These are phyloP conservation scores for Madurella mycetomatis DNA, from an alignment of 2,329 filamentous ascomycete species.

Conservation along the genomic window DNA sequence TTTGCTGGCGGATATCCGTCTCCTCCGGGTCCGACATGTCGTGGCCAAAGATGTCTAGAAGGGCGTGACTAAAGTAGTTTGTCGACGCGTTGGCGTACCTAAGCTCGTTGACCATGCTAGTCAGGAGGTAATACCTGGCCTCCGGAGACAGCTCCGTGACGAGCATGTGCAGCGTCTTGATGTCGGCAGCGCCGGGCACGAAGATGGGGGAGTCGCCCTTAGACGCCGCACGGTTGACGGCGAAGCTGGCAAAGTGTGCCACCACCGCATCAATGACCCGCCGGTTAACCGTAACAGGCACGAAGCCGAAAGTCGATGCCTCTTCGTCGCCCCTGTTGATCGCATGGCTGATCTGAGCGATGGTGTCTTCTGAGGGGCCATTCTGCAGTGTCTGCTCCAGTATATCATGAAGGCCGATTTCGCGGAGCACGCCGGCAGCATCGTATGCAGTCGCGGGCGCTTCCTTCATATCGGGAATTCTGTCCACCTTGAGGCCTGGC, in stretches of 20 bases:
- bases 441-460: conserved; percentile 63
- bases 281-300: conserved; percentile 64
- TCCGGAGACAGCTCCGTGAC: conserved; percentile 71
- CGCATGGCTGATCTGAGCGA: conserved; percentile 72
- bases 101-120: conserved; percentile 84
- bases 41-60: conserved; percentile 79
- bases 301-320: conserved; percentile 61
- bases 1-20: conserved; percentile 79
- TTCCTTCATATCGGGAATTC: conserved; percentile 68
- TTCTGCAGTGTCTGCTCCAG: conserved; percentile 55
- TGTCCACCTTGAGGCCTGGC: conserved; percentile 69
- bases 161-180: conserved; percentile 69
- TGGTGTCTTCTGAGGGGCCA: conserved; percentile 65
- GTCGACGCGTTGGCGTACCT: conserved; percentile 87
- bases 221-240: conserved; percentile 53
- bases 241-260: conserved; percentile 73
- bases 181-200: conserved; percentile 60
- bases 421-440: conserved; percentile 50
- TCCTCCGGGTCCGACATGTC: conserved; percentile 72
- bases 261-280: conserved; percentile 75
- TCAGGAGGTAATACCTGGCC: conserved; percentile 77
- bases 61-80: conserved; percentile 82
- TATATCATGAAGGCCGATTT: conserved; percentile 54
- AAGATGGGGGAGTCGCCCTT: conserved; percentile 61
- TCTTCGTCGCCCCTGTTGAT: conserved; percentile 57